Base-by-base conservation (phyloP, 2,329 filamentous ascomycete genomes). In the Alternaria arborescens region DNA sequence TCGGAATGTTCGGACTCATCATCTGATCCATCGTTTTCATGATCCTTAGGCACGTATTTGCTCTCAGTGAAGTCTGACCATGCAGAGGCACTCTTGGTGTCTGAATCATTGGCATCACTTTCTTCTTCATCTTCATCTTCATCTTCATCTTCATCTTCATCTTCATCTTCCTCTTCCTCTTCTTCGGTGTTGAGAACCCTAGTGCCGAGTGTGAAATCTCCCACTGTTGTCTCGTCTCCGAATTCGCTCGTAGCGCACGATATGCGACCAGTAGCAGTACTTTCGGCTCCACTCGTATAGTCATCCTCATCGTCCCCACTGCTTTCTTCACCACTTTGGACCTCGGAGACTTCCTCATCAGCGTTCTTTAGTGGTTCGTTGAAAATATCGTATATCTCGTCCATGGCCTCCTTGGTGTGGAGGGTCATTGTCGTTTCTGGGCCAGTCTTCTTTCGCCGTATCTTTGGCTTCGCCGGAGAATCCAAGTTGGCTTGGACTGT, bases 321-420 rank as follows among this genome's bases (percentile, higher is more conserved):
- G 58, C 84, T 87, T 16, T 87, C 87, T 56, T 84, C 91, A 46
- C 90, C 88, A 58, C 90, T 89, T 14, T 92, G 88, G 3, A 84
- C 83, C 24, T 84, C 86, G 0, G 80, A 76, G 40, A 79, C 76
- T 32, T 80, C 80, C 2, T 81, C 77, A 18, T 79, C 78, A 56
- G 82, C 77, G 3, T 82, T 81, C 63, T 85, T 85, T 36, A 94
- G 78, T 2, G 95, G 94, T 59, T 95, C 91, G 72, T 95, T 98
- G 80, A 98, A 99, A 48, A 99, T 92, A 59, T 93, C 93, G 72
- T 98, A 98, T 53, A 99, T 97, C 70, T 99, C 95, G 70, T 98
- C 94, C 64, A 94, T 97, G 5, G 95, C 95, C 66, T 95, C 94
- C 70, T 88, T 92, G 12, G 95, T 99, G 75, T 98, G 93, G 67